Percentiles rank a stretch among this genome's conserved stretches.
Conservation (phyloP, 495 filamentous ascomycete genomes). For the Aspergillus heteromorphus region DNA sequence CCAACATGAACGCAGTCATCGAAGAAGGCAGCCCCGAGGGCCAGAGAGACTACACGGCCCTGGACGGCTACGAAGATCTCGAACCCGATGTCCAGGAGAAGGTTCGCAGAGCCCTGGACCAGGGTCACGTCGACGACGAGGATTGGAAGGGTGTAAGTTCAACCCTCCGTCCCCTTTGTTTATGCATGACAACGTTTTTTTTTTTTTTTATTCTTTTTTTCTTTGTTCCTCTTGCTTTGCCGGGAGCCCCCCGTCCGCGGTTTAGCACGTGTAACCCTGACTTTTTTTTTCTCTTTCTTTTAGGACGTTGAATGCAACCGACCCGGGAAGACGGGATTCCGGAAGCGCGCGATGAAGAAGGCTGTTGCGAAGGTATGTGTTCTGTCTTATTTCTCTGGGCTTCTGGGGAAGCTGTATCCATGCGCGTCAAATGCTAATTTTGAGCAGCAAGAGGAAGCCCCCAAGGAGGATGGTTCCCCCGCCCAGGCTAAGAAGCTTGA, state of each 20-base stretch:
- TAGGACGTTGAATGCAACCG: slow-evolving; percentile 66
- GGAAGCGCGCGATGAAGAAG: slow-evolving; percentile 36
- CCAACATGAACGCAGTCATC: slow-evolving; percentile 47
- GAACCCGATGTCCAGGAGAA: slow-evolving; percentile 56
- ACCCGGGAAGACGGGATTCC: slow-evolving; percentile 60
- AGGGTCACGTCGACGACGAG: slow-evolving; percentile 69
- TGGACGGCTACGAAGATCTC: slow-evolving; percentile 74
- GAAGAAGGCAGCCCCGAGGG: slow-evolving; percentile 16
- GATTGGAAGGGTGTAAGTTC: slow-evolving; percentile 73
- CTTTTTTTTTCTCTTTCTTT: too few species aligned
- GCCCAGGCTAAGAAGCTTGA: slow-evolving; percentile 26
- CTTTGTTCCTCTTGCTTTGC: slow-evolving; percentile 10
- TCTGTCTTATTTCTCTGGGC: slow-evolving; percentile 7
- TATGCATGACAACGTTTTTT: slow-evolving; percentile 3
- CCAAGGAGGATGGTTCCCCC: slow-evolving; percentile 23
- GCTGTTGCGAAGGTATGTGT: slow-evolving; percentile 22
- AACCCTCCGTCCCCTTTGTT: too few species aligned
- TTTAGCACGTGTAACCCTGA: neutral
- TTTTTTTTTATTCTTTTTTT: neutral
- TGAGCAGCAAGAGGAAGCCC: slow-evolving; percentile 26
- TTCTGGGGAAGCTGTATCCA: neutral
- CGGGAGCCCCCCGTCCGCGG: too few species aligned
- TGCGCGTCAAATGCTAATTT: slow-evolving; percentile 3
- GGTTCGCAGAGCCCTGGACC: slow-evolving; percentile 53
- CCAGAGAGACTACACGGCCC: slow-evolving; percentile 32